Evolutionary conservation across 768 basidiomycete species (phyloP), one percentile per base, ranked within the genome.

Genomic region (Phaeotremella skinneri): DNA sequence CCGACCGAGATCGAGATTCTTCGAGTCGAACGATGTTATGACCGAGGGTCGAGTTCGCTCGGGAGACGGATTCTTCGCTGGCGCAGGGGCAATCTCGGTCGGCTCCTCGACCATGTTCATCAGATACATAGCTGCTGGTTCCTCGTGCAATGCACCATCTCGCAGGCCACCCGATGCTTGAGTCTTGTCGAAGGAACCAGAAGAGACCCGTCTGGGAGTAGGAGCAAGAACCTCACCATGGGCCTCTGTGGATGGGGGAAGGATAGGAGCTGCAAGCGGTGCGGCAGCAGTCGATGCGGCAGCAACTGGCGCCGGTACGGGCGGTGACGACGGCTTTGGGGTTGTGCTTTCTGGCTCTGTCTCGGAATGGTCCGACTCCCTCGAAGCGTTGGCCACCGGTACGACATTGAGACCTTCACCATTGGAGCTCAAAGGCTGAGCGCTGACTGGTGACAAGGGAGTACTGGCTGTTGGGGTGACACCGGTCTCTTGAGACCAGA

Each of bases 111-210:
- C 69, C 65, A 71, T 67, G 49, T 69, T 69, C 66, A 66, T 66
- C n/a, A 74, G 62, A 49, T 74, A 74, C 32, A 66, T 54, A 5
- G 72, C 72, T 9, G 70, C 68, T 20, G 73, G 69, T 52, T 76
- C 68, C 39, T 76, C 69, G 14, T 69, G 62, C 7, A 45, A 21
- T 13, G 43, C 43, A 45, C 43, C 43, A 45, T 45, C 43, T 20
- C 21, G 11, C 3, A 74, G 47, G 14, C 41, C 59, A 9, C 49
- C 47, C 9, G 50, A 53, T 11, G 27, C 60, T 17, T 53, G 50
- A 20, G 17, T 48, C 37, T 53, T 50, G 20, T 68, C 69, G 32
- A 37, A 52, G 4, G 51, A 52, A 29, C 59, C 68, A 2, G 61
- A 52, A 11, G 71, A 62, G 2, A 67, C 67, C 21, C 60, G 47